Percentiles rank a stretch among this genome's conserved stretches.
phyloP scores from a whole-genome alignment of 2,329 filamentous ascomycete species.

The Sclerotinia sclerotiorum region DNA sequence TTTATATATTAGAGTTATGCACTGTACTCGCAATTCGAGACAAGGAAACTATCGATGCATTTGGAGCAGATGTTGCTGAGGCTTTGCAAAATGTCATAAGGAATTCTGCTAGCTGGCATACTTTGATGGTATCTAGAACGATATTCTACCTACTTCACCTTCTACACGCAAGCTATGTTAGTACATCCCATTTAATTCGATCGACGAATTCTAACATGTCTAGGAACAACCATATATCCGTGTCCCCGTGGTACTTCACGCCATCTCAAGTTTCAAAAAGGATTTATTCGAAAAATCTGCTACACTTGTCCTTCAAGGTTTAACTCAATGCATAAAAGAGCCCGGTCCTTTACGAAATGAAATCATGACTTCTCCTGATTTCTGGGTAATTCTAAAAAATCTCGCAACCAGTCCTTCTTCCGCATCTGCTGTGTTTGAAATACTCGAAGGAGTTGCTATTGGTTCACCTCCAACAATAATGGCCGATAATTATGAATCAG shows the following conservation, averaged over 20 bases:
- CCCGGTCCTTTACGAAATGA: conserved; percentile 80
- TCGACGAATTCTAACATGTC: conserved; percentile 34
- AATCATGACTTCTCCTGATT: conserved; percentile 94
- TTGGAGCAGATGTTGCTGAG: conserved; percentile 79
- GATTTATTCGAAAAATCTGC: conserved; percentile 75
- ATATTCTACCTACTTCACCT: conserved; percentile 84
- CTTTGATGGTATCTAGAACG: conserved; percentile 78
- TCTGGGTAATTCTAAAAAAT: conserved; percentile 85
- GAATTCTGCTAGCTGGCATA: conserved; percentile 75
- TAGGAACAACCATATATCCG: conserved; percentile 89
- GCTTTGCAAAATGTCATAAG: conserved; percentile 79
- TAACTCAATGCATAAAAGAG: conserved; percentile 76
- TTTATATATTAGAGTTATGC: conserved; percentile 89
- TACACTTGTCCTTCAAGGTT: conserved; percentile 71
- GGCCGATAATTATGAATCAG: conserved; percentile 92
- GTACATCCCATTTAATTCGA: conserved; percentile 40
- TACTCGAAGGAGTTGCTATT: conserved; percentile 75
- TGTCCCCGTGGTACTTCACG: conserved; percentile 86
- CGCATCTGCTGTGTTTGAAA: conserved; percentile 77
- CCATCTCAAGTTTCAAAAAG: conserved; percentile 83
- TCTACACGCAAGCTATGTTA: conserved; percentile 80
- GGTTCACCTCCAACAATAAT: conserved; percentile 78
- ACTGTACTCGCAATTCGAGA: conserved; percentile 80
- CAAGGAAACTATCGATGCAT: conserved; percentile 64
- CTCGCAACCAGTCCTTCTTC: conserved; percentile 69